These are phyloP conservation scores for Lupinus albus DNA, from an alignment of 306 rosid species.

Conservation along the genomic window DNA sequence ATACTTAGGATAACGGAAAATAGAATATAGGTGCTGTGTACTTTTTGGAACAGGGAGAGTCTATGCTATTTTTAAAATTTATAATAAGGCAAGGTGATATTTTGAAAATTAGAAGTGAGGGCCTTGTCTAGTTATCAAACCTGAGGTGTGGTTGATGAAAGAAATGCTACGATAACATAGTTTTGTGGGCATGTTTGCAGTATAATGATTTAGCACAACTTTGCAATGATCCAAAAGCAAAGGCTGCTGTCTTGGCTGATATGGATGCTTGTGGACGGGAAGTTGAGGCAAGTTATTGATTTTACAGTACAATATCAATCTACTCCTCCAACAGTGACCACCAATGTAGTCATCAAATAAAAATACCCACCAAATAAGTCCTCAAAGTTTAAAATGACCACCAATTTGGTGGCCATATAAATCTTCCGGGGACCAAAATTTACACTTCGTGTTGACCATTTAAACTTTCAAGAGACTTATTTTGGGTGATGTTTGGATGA, in stretches of 20 bases:
- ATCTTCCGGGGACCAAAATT: too few species aligned
- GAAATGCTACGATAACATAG: slow-evolving; percentile 22
- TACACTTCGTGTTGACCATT: too few species aligned
- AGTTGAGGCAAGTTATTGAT: slow-evolving; percentile 67
- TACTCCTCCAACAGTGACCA: too few species aligned
- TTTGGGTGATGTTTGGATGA: too few species aligned
- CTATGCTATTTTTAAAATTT: neutral
- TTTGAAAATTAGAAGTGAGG: slow-evolving; percentile 20
- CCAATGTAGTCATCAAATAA: too few species aligned
- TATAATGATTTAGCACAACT: slow-evolving; percentile 64
- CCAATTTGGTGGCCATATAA: too few species aligned
- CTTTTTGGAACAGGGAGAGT: too few species aligned
- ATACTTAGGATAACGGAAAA: neutral
- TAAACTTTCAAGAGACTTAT: too few species aligned
- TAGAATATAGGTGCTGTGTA: too few species aligned
- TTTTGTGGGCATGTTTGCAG: slow-evolving; percentile 52
- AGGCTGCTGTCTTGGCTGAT: slow-evolving; percentile 82
- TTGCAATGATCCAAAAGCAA: slow-evolving; percentile 80
- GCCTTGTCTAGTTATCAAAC: slow-evolving; percentile 12
- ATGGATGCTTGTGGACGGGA: slow-evolving; percentile 86
- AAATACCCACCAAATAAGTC: too few species aligned
- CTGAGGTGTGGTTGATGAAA: slow-evolving; percentile 17
- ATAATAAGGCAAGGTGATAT: neutral
- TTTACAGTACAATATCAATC: too few species aligned
- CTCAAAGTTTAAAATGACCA: too few species aligned